phyloP scores from a whole-genome alignment of 345 rosid species.

The Rhodamnia rubescens region DNA sequence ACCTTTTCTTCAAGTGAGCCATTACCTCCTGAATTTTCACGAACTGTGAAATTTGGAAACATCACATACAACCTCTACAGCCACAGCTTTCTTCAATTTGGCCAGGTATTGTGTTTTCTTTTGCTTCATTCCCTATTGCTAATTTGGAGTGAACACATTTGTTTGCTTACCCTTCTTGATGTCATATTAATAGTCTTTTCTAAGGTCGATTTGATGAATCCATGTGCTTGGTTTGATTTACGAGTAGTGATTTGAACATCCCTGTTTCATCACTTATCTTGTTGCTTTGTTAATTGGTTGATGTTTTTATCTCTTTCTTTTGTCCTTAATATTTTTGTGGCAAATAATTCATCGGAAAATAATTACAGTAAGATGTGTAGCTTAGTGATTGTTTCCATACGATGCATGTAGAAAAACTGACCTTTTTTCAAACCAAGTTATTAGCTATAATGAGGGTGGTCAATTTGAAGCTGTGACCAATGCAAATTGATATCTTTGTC shows the following conservation, averaged over 20 bases:
- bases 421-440: background rate
- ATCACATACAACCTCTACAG: slow-evolving; percentile 64
- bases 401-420: background rate
- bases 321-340: background rate
- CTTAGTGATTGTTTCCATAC: background rate
- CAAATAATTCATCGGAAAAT: background rate
- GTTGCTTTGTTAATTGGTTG: background rate
- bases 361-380: background rate
- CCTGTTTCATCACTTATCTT: background rate
- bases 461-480: background rate
- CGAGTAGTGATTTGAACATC: background rate
- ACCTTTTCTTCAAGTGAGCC: slow-evolving; percentile 65
- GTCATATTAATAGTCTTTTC: background rate
- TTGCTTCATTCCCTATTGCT: background rate
- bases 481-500: background rate
- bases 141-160: background rate
- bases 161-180: background rate
- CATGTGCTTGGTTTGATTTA: background rate
- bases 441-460: background rate
- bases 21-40: slow-evolving; percentile 58
- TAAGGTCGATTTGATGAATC: background rate
- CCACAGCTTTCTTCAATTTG: slow-evolving; percentile 86
- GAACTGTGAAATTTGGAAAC: slow-evolving; percentile 44
- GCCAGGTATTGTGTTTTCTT: slow-evolving; percentile 48
- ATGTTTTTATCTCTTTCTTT: background rate